Evolutionary conservation across 306 rosid species (phyloP), one percentile per base, ranked within the genome.

Genomic region (Rosa lucieae): DNA sequence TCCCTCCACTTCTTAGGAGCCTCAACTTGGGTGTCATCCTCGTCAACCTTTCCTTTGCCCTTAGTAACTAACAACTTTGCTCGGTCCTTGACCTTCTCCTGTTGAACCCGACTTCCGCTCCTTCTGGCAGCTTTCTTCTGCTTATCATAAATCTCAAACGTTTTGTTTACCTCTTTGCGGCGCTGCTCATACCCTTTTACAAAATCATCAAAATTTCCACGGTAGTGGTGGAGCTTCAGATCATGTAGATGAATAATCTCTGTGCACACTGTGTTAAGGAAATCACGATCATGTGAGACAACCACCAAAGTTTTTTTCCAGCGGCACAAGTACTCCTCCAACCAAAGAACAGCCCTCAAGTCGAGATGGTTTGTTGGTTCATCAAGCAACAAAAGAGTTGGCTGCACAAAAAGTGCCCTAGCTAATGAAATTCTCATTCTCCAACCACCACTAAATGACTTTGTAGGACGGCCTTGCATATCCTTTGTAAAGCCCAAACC

Each of bases 141-240:
- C 83, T 88, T 90, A 70, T 86, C 94, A 40, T 86, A 86, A 44
- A 78, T 76, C 42, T 90, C 92, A 79, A 63, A 92, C 81, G 87
- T 82, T 82, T 92, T 92, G 78, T 88, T 92, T 86, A 81, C 77
- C 85, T 88, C 91, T 80, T 89, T 88, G 47, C 89, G 89, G 61
- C 90, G 91, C 80, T 89, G 90, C 63, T 90, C 94, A 61, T 90
- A 92, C 84, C 91, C 66, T n/a, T 10, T 23, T 59, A 21, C 66
- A 59, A 23, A 59, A 59, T 21, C 37, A 59, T 59, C 66, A 81
- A 89, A 92, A 75, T 92, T 89, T 61, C 97, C 97, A 47, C 92
- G 89, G 74, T 90, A 90, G 56, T 3, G 4, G 14, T 59, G 66
- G 66, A 59, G 66, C 66, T 59, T 62, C 20, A 62, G 68, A 29